Evolutionary conservation across 2,329 filamentous ascomycete genomes (phyloP), one percentile per base, ranked within the genome.

Genomic region (Podosphaera fusca): DNA sequence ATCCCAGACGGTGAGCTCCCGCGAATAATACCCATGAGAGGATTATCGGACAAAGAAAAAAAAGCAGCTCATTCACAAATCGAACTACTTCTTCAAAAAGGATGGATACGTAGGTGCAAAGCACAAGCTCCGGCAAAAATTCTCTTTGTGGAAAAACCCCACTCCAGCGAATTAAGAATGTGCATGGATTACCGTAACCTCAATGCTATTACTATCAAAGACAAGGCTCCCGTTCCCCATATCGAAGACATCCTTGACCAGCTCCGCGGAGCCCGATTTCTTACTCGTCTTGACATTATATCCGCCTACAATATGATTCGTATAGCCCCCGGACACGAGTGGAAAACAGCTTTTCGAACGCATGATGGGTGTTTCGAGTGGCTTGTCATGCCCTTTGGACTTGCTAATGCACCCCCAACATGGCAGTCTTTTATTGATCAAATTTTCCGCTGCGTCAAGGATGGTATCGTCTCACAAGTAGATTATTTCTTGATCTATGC

Each of bases 221-320:
- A 49, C 7, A 49, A 49, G 29, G 56, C 56, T 31, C 54, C 47
- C 4, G 29, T 56, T 9, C 57, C 53, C 12, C 14, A 56, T 30
- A 38, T 55, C 12, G 35, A 29, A 8, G 53, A 55, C 14, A 8
- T 47, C 14, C 40, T 47, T 21, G 36, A 45, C 12, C 31, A 34
- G 31, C 30, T 55, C 4, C 14, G 30, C 10, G 40, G 30, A 30
- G 54, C 54, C 4, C 6, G 34, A 29, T 45, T 30, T 31, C 46
- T 55, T 38, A 55, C 38, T 6, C 34, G 30, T n/a, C 33, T 55
- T 5, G 42, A 58, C 34, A 38, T 58, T 9, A 29, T 21, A n/a
- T 14, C 42, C 30, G 34, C 52, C 3, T 58, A 50, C 30, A 31
- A 58, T 34, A 45, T 52, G 14, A 55, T 55, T n/a, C 52, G 52